Base-by-base conservation (phyloP, 2,329 filamentous ascomycete genomes). In the Elsinoe ampelina region DNA sequence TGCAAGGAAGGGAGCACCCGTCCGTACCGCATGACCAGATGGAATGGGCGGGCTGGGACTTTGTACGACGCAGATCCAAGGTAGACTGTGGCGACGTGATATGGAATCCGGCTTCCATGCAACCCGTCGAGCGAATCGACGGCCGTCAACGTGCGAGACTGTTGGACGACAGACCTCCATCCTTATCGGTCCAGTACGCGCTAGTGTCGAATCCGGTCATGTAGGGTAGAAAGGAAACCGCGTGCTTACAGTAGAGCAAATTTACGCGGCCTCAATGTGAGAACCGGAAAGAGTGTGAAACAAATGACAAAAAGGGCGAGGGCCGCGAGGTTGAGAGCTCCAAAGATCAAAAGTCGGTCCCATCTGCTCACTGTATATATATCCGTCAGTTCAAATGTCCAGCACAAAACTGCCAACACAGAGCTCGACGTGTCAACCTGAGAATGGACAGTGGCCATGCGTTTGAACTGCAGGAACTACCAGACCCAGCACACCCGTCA, bases 341-440 rank as follows among this genome's bases (percentile, higher is more conserved):
- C 85, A 73, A 98, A 98, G 66, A 97, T 82, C 70, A 98, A 79
- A 68, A 97, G 76, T 58, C 92, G 87, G 75, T 98, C 93, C 93
- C 92, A 97, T 75, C 92, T 83, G 75, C 89, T 95, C 77, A 98
- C 93, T 97, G 73, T 68, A 66, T 66, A 62, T 56, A 56, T 59
- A 60, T 54, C 43, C 55, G 63, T 69, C 61, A 69, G 66, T 63
- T 13, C 3, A 61, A 59, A 64, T 59, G 62, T 62, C 68, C 66
- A 65, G 70, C 69, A 61, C 48, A 59, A 59, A 55, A 51, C 22
- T 56, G 54, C 54, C 54, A 56, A 36, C 54, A 38, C 39, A 56
- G 54, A 42, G 42, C 42, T 56, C 42, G 54, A 56, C 54, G 54
- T 56, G 54, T 56, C 54, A 48, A 30, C 19, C 54, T 56, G 30